These are phyloP conservation scores for Colletotrichum tabaci DNA, from an alignment of 2,329 filamentous ascomycete genomes.

Conservation along the genomic window DNA sequence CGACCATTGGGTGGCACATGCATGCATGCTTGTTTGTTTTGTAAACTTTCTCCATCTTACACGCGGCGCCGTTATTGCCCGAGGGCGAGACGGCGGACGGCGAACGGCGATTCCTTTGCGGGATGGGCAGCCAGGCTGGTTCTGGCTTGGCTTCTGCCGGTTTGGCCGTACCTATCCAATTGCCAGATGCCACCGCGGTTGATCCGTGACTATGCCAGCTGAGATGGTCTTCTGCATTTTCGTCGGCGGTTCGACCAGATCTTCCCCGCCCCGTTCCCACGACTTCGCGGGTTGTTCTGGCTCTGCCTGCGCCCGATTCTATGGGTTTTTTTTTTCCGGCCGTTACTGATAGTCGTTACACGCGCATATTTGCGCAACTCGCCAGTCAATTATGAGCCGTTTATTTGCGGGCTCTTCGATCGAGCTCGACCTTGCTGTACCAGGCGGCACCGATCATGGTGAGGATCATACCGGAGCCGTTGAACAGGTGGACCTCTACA, in stretches of 20 bases:
- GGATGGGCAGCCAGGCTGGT: neutral
- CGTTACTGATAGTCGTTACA: slow-evolving; percentile 42
- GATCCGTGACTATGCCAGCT: neutral
- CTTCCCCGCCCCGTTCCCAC: slow-evolving; percentile 9
- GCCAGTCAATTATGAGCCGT: neutral
- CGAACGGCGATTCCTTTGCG: neutral
- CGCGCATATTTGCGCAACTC: slow-evolving; percentile 22
- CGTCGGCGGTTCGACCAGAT: slow-evolving; percentile 24
- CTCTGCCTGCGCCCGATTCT: slow-evolving; percentile 28
- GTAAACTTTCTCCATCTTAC: slow-evolving; percentile 32
- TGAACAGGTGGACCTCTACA: slow-evolving; percentile 64
- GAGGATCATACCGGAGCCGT: slow-evolving; percentile 70
- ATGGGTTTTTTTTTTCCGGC: slow-evolving; percentile 26
- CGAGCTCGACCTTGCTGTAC: slow-evolving; percentile 71
- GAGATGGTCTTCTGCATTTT: neutral
- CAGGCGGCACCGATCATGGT: slow-evolving; percentile 69
- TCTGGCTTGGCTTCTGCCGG: slow-evolving; percentile 25
- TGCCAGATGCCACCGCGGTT: neutral
- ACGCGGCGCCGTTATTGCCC: slow-evolving; percentile 10
- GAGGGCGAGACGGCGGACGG: slow-evolving; percentile 1
- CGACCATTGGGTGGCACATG: slow-evolving; percentile 18
- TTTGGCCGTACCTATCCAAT: slow-evolving; percentile 1
- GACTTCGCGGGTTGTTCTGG: slow-evolving; percentile 16
- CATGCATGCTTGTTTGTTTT: slow-evolving; percentile 27
- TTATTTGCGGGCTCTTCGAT: slow-evolving; percentile 56